Evolutionary conservation across 192 early-diverging fungal species (phyloP).

Genomic region (Mortierella alpina): DNA sequence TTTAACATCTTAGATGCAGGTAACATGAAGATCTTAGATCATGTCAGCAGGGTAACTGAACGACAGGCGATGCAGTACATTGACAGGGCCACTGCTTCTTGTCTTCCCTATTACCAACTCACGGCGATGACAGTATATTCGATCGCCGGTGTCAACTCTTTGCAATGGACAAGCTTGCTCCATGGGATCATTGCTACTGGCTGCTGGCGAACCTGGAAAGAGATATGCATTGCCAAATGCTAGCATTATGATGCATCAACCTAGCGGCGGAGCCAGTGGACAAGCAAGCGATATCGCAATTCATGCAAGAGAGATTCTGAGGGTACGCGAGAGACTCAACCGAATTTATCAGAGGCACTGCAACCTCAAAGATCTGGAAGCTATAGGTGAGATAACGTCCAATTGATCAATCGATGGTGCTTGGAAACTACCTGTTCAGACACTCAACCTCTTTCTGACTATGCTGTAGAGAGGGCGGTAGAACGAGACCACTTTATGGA

Average conservation of each 20-base stretch:
- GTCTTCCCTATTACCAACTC: slow-evolving; percentile 13
- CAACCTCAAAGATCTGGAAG: slow-evolving; percentile 76
- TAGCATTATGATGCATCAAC: slow-evolving; percentile 98
- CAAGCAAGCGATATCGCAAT: slow-evolving; percentile 98
- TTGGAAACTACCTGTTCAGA: neutral
- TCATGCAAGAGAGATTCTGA: slow-evolving; percentile 94
- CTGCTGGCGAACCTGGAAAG: slow-evolving; percentile 90
- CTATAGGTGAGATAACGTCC: slow-evolving; percentile 73
- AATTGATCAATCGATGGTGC: neutral
- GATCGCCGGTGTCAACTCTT: slow-evolving; percentile 91
- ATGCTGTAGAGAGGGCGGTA: slow-evolving; percentile 79
- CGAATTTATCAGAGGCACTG: slow-evolving; percentile 90
- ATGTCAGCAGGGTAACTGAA: no score
- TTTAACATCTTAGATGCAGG: slow-evolving; percentile 48
- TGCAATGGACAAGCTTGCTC: slow-evolving; percentile 98
- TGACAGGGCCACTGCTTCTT: neutral
- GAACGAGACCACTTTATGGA: slow-evolving; percentile 97
- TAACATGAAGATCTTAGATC: neutral
- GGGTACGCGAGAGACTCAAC: slow-evolving; percentile 86
- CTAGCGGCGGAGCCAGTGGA: slow-evolving; percentile 92
- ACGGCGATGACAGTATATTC: slow-evolving; percentile 80
- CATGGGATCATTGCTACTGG: slow-evolving; percentile 95
- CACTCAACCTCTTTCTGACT: neutral
- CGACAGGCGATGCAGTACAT: no score
- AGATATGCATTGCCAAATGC: slow-evolving; percentile 90